Percentiles rank a stretch among this genome's conserved stretches.
phyloP scores from a whole-genome alignment of 352 stramenopile genomes.

The Peronospora destructor region DNA sequence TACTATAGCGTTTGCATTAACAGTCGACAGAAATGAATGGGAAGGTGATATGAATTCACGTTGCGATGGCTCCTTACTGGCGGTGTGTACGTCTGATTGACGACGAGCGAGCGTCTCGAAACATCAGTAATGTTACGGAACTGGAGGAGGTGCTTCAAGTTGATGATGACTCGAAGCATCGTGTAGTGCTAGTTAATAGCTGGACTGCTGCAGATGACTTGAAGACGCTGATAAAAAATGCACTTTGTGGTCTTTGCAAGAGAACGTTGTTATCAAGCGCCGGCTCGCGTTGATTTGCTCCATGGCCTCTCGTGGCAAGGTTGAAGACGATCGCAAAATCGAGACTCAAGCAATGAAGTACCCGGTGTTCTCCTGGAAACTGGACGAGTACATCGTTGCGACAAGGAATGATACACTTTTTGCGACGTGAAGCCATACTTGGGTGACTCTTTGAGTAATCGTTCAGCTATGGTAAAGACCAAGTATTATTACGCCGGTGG shows the following conservation, averaged over 20 bases:
- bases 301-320: not conserved
- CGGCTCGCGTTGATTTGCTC: not conserved
- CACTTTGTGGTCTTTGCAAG: not conserved
- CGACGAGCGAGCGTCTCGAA: no score
- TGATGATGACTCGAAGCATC: not conserved
- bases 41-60: no score
- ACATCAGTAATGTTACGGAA: no score
- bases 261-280: not conserved
- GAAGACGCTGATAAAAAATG: not conserved
- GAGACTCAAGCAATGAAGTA: conserved; percentile 2
- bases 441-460: no score
- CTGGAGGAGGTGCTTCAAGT: no score
- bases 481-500: no score
- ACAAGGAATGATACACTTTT: conserved; percentile 2
- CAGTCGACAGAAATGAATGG: no score
- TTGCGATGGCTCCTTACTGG: no score
- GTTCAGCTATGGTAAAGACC: no score
- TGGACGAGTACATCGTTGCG: conserved; percentile 9
- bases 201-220: conserved; percentile 1
- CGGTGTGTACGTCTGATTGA: no score
- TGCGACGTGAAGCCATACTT: no score
- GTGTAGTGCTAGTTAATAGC: conserved; percentile 12
- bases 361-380: conserved; percentile 9
- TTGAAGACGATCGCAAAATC: not conserved
- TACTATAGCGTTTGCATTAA: no score